A percentile compares a stretch with the other conserved stretches of the same genome.
Conservation (phyloP, 2,329 filamentous ascomycete genomes). For the Harringtonia lauricola region DNA sequence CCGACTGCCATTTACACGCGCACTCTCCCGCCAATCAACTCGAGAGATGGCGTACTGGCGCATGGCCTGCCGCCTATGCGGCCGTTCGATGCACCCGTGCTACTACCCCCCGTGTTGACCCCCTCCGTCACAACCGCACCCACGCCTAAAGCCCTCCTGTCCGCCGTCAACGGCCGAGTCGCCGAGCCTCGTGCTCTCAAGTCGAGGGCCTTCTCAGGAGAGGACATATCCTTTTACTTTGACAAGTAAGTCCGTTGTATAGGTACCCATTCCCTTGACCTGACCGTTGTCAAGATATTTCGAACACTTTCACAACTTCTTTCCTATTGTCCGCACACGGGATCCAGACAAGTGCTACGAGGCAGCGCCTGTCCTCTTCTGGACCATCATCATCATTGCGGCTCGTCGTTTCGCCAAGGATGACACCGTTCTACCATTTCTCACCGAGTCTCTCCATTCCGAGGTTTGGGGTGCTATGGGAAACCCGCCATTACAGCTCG, state of each 20-base stretch:
- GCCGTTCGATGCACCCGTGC: conserved; percentile 9
- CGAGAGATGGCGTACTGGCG: conserved; percentile 10
- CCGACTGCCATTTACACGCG: conserved; percentile 11
- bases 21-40: conserved; percentile 11
- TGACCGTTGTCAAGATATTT: conserved; percentile 32
- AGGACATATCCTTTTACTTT: conserved; percentile 46
- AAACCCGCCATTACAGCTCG: conserved; percentile 30
- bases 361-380: conserved; percentile 37
- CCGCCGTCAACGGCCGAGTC: neutral
- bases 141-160: conserved; percentile 9
- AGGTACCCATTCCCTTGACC: neutral
- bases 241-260: conserved; percentile 27
- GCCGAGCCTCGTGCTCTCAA: conserved; percentile 32
- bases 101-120: conserved; percentile 11
- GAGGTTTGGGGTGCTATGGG: conserved; percentile 34
- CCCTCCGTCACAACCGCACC: conserved; percentile 11
- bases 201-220: conserved; percentile 35
- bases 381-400: conserved; percentile 40
- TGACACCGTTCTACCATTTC: conserved; percentile 27
- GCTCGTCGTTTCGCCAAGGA: conserved; percentile 37
- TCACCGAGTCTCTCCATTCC: conserved; percentile 33
- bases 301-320: conserved; percentile 38
- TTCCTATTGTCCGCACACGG: conserved; percentile 36
- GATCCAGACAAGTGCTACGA: conserved; percentile 41
- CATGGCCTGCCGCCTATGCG: conserved; percentile 11